Evolutionary conservation across 116 monocot genomes (phyloP), one percentile per base, ranked within the genome.

Genomic region (Papilionanthe hybrid): DNA sequence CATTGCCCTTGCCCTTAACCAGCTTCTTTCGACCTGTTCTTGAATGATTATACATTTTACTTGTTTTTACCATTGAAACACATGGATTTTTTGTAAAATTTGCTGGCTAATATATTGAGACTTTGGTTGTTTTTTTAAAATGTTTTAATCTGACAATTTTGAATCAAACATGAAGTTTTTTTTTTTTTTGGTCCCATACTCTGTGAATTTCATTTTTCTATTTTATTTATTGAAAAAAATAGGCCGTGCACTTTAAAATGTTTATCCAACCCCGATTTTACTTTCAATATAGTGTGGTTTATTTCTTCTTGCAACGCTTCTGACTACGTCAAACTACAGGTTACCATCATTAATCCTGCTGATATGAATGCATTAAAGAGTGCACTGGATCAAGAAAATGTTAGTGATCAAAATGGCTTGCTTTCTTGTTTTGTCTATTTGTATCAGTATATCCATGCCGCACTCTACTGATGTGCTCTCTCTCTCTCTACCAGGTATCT

Each of bases 331-430:
- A 17, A 48, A 58, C 68, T 93, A 71, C 84, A 98, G 98, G 87
- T 83, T 13, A 93, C 94, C 56, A 83, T 98, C 65, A 94, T 98
- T 83, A 88, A 88, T 85, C 98, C 98, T 85, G 94, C 91, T 84
- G 98, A 98, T 80, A 89, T 93, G 69, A 87, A 89, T 25, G 81
- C 91, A 9, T 55, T 98, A 3, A 81, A 89, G 84, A 69, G 30
- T 69, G 94, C 98, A 75, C 72, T 98, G 77, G 88, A 91, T 57
- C 72, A 90, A 72, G 82, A 94, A 67, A 85, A 93, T 57, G 98
- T 98, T 28, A 83, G 88, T 86, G 42, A 41, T 60, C 3, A 1
- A 28, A 25, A 49, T 73, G 71, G 41, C 29, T 30, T 44, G 2
- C 23, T 30, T 9, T 79, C 12, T 17, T 77, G 29, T 77, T 76